Evolutionary conservation across 345 rosid genomes (phyloP).

Genomic region (Melaleuca quinquenervia): DNA sequence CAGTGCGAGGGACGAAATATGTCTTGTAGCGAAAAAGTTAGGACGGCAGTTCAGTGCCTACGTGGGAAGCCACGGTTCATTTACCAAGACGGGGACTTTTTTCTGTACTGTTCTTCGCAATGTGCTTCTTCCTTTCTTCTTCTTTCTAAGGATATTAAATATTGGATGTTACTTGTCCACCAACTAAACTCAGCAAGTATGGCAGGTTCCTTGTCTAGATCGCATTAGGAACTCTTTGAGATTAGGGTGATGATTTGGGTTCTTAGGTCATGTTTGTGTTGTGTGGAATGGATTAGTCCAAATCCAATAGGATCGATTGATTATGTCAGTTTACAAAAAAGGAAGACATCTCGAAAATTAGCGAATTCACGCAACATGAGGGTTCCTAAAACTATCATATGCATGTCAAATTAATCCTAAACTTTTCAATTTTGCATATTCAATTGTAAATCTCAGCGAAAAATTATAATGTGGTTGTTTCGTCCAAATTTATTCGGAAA

Average conservation of each 20-base stretch:
- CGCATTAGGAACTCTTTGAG: neutral
- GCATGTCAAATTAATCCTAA: neutral
- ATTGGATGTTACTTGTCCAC: neutral
- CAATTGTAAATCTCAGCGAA: neutral
- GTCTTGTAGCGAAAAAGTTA: neutral
- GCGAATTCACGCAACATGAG: neutral
- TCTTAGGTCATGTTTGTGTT: neutral
- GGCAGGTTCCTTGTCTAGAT: neutral
- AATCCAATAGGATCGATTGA: neutral
- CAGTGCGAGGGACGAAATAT: neutral
- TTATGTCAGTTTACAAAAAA: neutral
- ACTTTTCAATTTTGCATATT: neutral
- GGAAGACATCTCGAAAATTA: neutral
- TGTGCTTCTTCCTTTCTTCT: neutral
- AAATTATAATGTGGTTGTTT: neutral
- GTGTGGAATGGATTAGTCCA: neutral
- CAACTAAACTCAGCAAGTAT: neutral
- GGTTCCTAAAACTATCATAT: neutral
- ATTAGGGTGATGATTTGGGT: neutral
- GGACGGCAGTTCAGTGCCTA: neutral
- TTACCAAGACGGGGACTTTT: neutral
- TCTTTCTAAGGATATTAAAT: neutral
- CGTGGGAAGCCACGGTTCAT: neutral
- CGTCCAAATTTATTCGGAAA: neutral
- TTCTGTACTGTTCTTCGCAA: neutral